A percentile compares a stretch with the other conserved stretches of the same genome.
Conservation (phyloP, 2,329 filamentous ascomycete species). For the Thelonectria rubi region DNA sequence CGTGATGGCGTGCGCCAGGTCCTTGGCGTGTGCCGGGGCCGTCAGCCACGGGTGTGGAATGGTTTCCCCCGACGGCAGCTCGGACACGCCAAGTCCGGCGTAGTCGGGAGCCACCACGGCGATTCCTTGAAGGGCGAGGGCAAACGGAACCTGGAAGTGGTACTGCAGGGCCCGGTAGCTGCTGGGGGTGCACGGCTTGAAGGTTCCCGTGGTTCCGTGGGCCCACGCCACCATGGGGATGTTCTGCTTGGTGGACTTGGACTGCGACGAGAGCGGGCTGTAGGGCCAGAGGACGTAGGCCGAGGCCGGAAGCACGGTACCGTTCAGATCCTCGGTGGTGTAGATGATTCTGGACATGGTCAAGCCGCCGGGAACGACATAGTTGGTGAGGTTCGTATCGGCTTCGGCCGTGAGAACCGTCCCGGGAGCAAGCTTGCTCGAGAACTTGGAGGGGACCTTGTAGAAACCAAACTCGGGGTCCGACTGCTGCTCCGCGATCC, state of each 20-base stretch:
- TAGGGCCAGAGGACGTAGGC: slow-evolving; percentile 1
- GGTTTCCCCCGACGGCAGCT: slow-evolving; percentile 21
- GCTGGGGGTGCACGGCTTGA: slow-evolving; percentile 27
- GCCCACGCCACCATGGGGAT: slow-evolving; percentile 9
- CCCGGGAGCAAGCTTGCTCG: neutral
- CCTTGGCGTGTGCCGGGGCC: slow-evolving; percentile 29
- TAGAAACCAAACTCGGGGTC: neutral
- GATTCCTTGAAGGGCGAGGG: slow-evolving; percentile 28
- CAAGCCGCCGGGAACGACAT: slow-evolving; percentile 23
- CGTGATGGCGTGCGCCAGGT: slow-evolving; percentile 25
- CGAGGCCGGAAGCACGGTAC: slow-evolving; percentile 21
- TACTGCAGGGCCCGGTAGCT: slow-evolving; percentile 30
- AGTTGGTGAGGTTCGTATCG: slow-evolving; percentile 20
- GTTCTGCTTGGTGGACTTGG: neutral
- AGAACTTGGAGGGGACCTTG: neutral
- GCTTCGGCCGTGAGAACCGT: neutral
- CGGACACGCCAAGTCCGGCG: slow-evolving; percentile 26
- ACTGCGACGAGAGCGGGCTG: neutral
- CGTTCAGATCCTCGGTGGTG: slow-evolving; percentile 24
- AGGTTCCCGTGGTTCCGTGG: slow-evolving; percentile 22
- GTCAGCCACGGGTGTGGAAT: slow-evolving; percentile 27
- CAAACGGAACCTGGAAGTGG: slow-evolving; percentile 31
- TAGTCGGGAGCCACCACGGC: slow-evolving; percentile 31
- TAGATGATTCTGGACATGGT: slow-evolving; percentile 31
- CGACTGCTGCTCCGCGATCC: neutral